Evolutionary conservation across 805 yeast species (phyloP), one percentile per base, ranked within the genome.

Genomic region (Monosporozyma yasuniensis): DNA sequence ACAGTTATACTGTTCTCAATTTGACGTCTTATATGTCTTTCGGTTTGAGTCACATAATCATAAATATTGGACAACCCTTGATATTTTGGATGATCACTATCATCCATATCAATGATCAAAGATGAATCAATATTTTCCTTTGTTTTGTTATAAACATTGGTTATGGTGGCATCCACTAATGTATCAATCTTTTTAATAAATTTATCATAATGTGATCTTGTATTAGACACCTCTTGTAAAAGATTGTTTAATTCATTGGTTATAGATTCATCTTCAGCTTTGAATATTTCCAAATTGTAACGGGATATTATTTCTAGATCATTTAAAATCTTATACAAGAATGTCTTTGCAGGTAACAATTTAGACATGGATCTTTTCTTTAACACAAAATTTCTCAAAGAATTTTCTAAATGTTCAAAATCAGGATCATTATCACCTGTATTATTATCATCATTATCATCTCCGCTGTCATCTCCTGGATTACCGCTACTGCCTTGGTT

Each of bases 291-390:
- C 47, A 79, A 74, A 62, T 90, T 93, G n/a, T 78, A 67, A 9
- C 72, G 67, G 0, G 95, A 75, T 19, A 93, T 71, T 1, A 70
- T 67, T 46, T 71, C 70, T 39, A 91, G 60, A 60, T 93, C 99
- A 21, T 65, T 65, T 41, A 86, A 74, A 11, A 90, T 61, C 58
- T 89, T 91, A 18, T 74, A 53, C 27, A 91, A 68, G 58, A 85
- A 93, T n/a, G 83, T 90, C 61, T 89, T 88, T 0, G 96, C 98
- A 0, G 99, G 99, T 34, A 87, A 76, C 12, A 93, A 72, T 63
- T 93, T 93, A 0, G 98, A 89, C 10, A 85, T 66, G 0, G 96
- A 81, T 59, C 99, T 77, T 59, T 90, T 93, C 56, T 91, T 96
- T 21, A 93, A 73, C 4, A 93, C 82, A 65, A 93, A 93, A 55